Evolutionary conservation across 441 rosid species (phyloP), one percentile per base, ranked within the genome.

Genomic region (Syzygium malaccense): DNA sequence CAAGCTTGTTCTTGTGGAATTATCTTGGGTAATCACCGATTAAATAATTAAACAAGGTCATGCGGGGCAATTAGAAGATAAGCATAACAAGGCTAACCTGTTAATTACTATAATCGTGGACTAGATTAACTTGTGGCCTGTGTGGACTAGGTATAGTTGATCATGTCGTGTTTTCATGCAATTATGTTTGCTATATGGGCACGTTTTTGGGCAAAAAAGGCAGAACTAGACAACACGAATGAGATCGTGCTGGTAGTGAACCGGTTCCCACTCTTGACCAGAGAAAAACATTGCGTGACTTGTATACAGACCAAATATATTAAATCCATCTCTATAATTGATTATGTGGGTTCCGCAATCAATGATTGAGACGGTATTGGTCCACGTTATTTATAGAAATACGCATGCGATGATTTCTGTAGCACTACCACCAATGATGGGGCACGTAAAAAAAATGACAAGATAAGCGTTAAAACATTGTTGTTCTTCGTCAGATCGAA

Each of bases 361-460:
- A 68, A 33, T 12, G 37, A 19, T 68, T 37, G 83, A 2, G 8
- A 71, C 6, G 28, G 6, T 37, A 12, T 20, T 0, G 0, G 5
- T 71, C 83, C 83, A 19, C 0, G 0, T 37, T 28, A 3, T 37
- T 9, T 37, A 12, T 12, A 37, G 41, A 20, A 37, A 71, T 37
- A 37, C 23, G 8, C n/a, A 12, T 71, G 14, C 4, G 12, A 37
- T 1, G 9, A 23, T 4, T 37, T 1, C 25, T 37, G 3, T 4
- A 37, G 83, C 4, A 71, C 41, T 11, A 11, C 26, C n/a, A 75
- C 5, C 41, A 37, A 23, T 20, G 28, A 75, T 37, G 0, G 6
- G 1, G 6, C 1, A 0, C 23, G 51, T 3, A 71, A 19, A 6
- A 37, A 19, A 28, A 8, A 30, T 7, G 14, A 28, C 32, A 3